Evolutionary conservation across 768 basidiomycete species (phyloP).

Genomic region (Leucocoprinus birnbaumii): DNA sequence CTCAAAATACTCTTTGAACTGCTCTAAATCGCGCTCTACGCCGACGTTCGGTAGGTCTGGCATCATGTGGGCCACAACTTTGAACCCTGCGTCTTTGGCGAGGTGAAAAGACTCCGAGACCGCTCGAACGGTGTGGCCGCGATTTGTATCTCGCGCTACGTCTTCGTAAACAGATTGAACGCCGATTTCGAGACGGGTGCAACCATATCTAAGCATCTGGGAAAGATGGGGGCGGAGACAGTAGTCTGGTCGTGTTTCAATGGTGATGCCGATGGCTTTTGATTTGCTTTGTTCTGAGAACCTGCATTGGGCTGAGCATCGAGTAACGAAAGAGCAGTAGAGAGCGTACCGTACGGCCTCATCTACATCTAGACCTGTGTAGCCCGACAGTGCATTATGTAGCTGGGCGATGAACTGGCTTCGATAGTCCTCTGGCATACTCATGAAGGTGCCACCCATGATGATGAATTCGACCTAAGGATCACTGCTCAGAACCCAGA

Average conservation of each 20-base stretch:
- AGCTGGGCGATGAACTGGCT: slow-evolving; percentile 92
- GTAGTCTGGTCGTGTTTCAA: slow-evolving; percentile 98
- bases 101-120: slow-evolving; percentile 97
- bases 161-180: slow-evolving; percentile 99
- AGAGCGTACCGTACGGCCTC: slow-evolving; percentile 79
- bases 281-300: slow-evolving; percentile 97
- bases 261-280: slow-evolving; percentile 98
- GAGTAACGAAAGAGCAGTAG: neutral
- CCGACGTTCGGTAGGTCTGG: slow-evolving; percentile 98
- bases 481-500: neutral
- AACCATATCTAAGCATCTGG: slow-evolving; percentile 99
- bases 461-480: slow-evolving; percentile 90
- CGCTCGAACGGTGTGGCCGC: slow-evolving; percentile 97
- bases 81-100: slow-evolving; percentile 98
- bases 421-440: slow-evolving; percentile 96
- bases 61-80: slow-evolving; percentile 99
- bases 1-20: slow-evolving; percentile 99
- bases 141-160: slow-evolving; percentile 97
- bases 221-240: slow-evolving; percentile 96
- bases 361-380: slow-evolving; percentile 89
- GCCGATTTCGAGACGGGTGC: slow-evolving; percentile 96
- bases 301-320: slow-evolving; percentile 30
- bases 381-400: slow-evolving; percentile 95
- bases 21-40: slow-evolving; percentile 93
- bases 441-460: slow-evolving; percentile 99